phyloP scores from a whole-genome alignment of 345 rosid species.

The Pistacia atlantica region DNA sequence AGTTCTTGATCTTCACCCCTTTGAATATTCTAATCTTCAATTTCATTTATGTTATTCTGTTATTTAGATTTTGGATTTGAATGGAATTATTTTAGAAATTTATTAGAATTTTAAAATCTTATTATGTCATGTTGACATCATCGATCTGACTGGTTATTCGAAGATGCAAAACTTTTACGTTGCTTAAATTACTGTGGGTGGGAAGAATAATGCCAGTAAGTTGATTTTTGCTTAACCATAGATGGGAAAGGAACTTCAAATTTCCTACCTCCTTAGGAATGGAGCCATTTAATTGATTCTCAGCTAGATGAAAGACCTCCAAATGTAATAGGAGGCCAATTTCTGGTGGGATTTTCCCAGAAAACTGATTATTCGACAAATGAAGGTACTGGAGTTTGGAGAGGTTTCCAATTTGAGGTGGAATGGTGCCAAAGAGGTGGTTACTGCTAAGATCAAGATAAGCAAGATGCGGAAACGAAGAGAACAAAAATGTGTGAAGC shows the following conservation, averaged over 20 bases:
- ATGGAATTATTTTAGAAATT: no score
- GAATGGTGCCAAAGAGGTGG: no score
- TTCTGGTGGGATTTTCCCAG: conserved; percentile 14
- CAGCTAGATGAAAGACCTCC: conserved; percentile 19
- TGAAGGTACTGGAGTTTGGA: conserved; percentile 22
- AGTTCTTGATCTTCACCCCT: no score
- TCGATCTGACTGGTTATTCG: no score
- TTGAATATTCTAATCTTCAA: no score
- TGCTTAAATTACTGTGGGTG: conserved; percentile 1
- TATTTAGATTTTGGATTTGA: no score
- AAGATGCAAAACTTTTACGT: neutral
- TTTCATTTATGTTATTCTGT: no score
- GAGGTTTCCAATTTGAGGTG: conserved; percentile 20
- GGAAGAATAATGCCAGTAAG: conserved; percentile 1
- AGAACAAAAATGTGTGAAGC: conserved; percentile 26
- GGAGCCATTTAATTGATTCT: conserved; percentile 2
- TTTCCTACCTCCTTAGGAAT: neutral
- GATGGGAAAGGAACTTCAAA: neutral
- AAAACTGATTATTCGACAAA: conserved; percentile 21
- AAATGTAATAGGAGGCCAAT: conserved; percentile 23
- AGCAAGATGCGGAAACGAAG: conserved; percentile 24
- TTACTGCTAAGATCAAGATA: conserved; percentile 26
- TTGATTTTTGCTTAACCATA: neutral
- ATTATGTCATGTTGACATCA: no score
- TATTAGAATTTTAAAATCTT: no score